Percentiles rank a stretch among this genome's conserved stretches.
Conservation (phyloP, 1,284 basidiomycete species). For the Leccinum fallax region DNA sequence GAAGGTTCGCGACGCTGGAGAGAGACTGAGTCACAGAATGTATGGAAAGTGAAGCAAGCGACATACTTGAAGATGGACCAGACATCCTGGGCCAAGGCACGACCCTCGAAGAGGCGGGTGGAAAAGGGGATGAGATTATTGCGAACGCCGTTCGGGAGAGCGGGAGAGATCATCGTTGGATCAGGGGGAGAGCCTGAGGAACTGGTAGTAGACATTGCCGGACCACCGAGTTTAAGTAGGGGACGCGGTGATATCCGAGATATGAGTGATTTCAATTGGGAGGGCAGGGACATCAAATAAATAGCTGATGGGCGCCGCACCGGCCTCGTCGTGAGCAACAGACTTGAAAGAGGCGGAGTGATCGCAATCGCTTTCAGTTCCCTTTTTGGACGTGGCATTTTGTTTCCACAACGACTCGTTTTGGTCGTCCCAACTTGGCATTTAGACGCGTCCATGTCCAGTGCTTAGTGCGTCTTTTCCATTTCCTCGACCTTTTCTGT, state of each 20-base stretch:
- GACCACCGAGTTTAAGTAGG: neutral
- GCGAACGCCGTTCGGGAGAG: slow-evolving; percentile 35
- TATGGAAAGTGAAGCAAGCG: neutral
- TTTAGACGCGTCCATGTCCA: slow-evolving; percentile 17
- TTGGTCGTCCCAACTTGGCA: neutral
- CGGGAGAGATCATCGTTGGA: neutral
- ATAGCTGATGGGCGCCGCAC: neutral
- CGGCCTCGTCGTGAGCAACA: neutral
- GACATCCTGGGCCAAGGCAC: slow-evolving; percentile 81
- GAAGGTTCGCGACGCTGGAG: slow-evolving; percentile 81
- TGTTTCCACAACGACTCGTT: slow-evolving; percentile 12
- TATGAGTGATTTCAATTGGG: neutral
- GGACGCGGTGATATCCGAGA: neutral
- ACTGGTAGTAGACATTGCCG: neutral
- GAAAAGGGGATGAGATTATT: slow-evolving; percentile 63
- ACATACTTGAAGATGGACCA: slow-evolving; percentile 92
- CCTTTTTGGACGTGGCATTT: neutral
- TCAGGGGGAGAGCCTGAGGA: neutral
- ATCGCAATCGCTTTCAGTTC: neutral
- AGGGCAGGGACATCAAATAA: neutral
- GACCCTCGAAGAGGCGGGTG: slow-evolving; percentile 68
- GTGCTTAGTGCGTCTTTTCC: slow-evolving; percentile 44
- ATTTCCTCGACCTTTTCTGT: neutral
- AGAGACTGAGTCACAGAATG: neutral
- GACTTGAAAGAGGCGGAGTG: too few species aligned